Evolutionary conservation across 73 alveolate genomes (phyloP).

Genomic region (Stentor coeruleus): DNA sequence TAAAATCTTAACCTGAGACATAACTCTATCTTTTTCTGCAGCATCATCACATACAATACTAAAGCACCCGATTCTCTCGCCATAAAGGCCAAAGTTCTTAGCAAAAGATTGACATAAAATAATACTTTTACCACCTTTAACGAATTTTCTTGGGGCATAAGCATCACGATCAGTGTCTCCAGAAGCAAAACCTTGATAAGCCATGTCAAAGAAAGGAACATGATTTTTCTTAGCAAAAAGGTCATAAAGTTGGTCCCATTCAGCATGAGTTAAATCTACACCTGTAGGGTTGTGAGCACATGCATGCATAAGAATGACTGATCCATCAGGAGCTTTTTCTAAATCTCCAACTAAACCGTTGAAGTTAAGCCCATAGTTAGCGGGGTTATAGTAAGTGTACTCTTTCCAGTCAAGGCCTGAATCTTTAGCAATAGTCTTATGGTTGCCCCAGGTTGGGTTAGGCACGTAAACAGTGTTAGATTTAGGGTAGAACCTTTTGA

Average conservation of each 20-base stretch:
- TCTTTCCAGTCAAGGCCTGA: constrained; percentile 69
- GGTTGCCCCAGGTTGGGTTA: constrained; percentile 94
- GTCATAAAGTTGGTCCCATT: constrained; percentile 83
- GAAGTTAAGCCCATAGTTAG: constrained; percentile 78
- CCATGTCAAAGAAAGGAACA: constrained; percentile 87
- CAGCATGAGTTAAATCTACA: constrained; percentile 73
- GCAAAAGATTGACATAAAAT: constrained; percentile 89
- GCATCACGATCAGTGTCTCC: constrained; percentile 93
- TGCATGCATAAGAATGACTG: constrained; percentile 92
- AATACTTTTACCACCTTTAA: constrained; percentile 57
- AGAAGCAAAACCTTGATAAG: constrained; percentile 96
- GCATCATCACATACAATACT: constrained; percentile 68
- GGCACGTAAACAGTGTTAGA: constrained; percentile 71
- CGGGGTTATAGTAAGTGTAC: constrained; percentile 85
- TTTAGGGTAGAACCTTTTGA: constrained; percentile 65
- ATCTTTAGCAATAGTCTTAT: constrained; percentile 68
- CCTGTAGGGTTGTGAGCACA: constrained; percentile 96
- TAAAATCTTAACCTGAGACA: constrained; percentile 63
- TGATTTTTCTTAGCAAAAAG: constrained; percentile 64
- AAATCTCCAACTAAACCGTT: constrained; percentile 77
- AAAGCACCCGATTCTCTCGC: constrained; percentile 91
- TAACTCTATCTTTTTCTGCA: constrained; percentile 61
- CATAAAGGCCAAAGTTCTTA: constrained; percentile 95
- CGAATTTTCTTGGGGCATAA: constrained; percentile 74
- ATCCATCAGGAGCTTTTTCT: constrained; percentile 57